Percentiles rank a stretch among this genome's conserved stretches.
These are phyloP conservation scores for Carex cristatella DNA, from an alignment of 176 grass and related monocot species.

Conservation along the genomic window DNA sequence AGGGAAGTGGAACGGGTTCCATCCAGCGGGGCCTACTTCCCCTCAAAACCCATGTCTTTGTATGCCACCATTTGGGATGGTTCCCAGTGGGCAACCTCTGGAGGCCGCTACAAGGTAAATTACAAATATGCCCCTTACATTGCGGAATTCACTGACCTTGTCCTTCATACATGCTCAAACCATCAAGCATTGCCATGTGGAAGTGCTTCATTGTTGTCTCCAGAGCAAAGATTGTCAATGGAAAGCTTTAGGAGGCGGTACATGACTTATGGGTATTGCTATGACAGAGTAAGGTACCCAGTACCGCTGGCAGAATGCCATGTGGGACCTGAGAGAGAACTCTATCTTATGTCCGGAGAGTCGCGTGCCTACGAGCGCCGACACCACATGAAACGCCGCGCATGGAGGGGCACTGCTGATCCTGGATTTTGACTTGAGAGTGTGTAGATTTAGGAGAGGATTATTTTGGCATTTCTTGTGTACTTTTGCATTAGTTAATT, in stretches of 20 bases:
- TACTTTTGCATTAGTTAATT: constrained; percentile 13
- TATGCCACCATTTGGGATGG: constrained; percentile 98
- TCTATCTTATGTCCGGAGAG: constrained; percentile 60
- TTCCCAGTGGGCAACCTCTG: constrained; percentile 85
- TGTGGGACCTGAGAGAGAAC: constrained; percentile 38
- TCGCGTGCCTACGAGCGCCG: constrained; percentile 20
- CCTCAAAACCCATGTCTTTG: constrained; percentile 81
- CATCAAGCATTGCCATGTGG: constrained; percentile 5
- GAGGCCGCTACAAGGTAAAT: constrained; percentile 86
- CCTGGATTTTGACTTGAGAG: not conserved
- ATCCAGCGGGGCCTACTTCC: constrained; percentile 59
- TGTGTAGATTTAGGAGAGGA: constrained; percentile 14
- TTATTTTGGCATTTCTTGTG: constrained; percentile 13
- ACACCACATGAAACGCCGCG: constrained; percentile 40
- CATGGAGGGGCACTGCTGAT: not conserved
- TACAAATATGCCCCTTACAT: constrained; percentile 89
- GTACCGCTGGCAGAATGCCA: constrained; percentile 54
- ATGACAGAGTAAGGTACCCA: constrained; percentile 58
- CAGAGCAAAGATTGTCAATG: constrained; percentile 44
- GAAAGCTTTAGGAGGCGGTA: constrained; percentile 49
- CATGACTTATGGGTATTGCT: constrained; percentile 86
- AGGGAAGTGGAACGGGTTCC: constrained; percentile 56
- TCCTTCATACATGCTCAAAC: constrained; percentile 37
- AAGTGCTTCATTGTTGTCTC: constrained; percentile 5
- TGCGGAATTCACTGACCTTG: constrained; percentile 89